Conservation (phyloP, 129 eudicot genomes). For the Apium graveolens region DNA sequence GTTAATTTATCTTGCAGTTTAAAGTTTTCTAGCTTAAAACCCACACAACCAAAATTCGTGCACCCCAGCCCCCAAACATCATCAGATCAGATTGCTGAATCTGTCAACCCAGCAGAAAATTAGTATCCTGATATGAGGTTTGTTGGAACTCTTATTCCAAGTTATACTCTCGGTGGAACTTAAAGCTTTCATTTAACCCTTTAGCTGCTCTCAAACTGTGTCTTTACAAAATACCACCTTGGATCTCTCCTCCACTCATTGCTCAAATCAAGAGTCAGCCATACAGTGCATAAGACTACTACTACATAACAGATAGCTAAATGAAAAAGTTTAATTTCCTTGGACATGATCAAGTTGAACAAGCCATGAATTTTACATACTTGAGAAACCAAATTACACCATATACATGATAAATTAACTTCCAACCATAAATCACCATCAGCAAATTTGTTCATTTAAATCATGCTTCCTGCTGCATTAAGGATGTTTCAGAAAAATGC, state of each 20-base stretch:
- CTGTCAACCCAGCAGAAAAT: neutral
- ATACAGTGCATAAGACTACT: neutral
- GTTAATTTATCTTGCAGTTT: too few relatives aligned
- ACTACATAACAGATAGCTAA: neutral
- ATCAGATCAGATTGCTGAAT: neutral
- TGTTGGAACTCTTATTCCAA: neutral
- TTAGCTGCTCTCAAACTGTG: too few relatives aligned
- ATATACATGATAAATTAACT: neutral
- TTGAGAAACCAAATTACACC: neutral
- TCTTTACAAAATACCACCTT: too few relatives aligned
- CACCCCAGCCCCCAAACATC: neutral
- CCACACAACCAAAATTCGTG: neutral
- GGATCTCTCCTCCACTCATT: too few relatives aligned
- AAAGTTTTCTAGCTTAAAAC: too few relatives aligned
- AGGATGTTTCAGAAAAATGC: constrained; percentile 54
- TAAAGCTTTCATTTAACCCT: neutral
- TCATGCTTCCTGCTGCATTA: neutral
- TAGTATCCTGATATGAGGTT: too few relatives aligned
- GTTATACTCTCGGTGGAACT: neutral
- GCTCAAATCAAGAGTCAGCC: too few relatives aligned
- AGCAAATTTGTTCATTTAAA: neutral
- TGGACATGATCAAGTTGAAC: neutral
- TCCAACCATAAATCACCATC: neutral
- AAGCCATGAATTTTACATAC: neutral
- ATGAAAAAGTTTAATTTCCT: neutral